A percentile compares a stretch with the other conserved stretches of the same genome.
Conservation (phyloP, 257 asterid species). For the Leonotis leonurus region DNA sequence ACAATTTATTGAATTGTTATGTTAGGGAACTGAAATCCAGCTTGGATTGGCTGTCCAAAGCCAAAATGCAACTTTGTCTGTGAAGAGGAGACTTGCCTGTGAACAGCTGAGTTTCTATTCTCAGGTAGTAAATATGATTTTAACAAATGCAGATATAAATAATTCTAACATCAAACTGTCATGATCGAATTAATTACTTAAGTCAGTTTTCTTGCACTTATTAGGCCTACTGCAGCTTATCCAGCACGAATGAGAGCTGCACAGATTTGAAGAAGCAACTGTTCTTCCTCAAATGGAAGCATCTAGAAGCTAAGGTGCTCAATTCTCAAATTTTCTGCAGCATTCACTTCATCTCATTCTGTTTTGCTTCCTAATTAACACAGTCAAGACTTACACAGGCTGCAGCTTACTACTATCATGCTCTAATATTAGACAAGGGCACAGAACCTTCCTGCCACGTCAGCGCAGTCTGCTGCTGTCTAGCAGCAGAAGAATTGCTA, state of each 20-base stretch:
- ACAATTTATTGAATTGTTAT: conserved; percentile 9
- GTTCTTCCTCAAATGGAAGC: conserved; percentile 75
- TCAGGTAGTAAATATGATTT: too few species aligned
- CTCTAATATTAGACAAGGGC: conserved; percentile 60
- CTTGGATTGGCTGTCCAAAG: conserved; percentile 68
- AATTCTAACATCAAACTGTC: too few species aligned
- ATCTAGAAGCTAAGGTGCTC: conserved; percentile 71
- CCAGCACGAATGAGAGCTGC: conserved; percentile 18
- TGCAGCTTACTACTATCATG: conserved; percentile 83
- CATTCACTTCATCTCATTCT: neutral
- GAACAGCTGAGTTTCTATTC: conserved; percentile 59
- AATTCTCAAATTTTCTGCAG: neutral
- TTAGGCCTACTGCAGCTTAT: conserved; percentile 55
- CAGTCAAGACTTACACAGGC: conserved; percentile 32
- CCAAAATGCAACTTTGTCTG: conserved; percentile 75
- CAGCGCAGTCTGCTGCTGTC: conserved; percentile 56
- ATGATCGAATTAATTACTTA: too few species aligned
- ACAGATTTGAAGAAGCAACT: conserved; percentile 46
- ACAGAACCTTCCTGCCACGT: conserved; percentile 55
- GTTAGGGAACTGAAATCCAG: conserved; percentile 81
- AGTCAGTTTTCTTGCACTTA: neutral
- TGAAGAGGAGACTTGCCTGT: conserved; percentile 85
- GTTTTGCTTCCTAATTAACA: neutral
- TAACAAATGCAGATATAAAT: too few species aligned
- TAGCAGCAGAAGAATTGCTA: conserved; percentile 63